Percentiles rank a stretch among this genome's conserved stretches.
These are phyloP conservation scores for Geotrichum macrosporum DNA, from an alignment of 1,139 yeast genomes.

Conservation along the genomic window DNA sequence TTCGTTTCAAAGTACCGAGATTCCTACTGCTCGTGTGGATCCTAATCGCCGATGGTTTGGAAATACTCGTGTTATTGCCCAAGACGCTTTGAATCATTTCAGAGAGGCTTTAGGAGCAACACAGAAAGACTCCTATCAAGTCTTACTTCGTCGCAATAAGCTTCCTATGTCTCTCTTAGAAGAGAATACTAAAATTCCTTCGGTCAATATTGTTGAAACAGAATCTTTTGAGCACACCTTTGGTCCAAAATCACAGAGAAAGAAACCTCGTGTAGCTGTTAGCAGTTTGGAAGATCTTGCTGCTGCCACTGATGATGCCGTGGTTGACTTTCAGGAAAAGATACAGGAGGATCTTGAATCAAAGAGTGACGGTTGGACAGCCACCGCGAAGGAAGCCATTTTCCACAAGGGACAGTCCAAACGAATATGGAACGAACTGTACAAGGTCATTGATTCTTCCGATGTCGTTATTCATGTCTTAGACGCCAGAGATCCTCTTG, in stretches of 20 bases:
- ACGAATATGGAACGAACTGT: conserved; percentile 96
- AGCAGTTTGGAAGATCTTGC: conserved; percentile 80
- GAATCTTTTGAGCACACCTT: conserved; percentile 79
- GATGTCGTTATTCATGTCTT: conserved; percentile 95
- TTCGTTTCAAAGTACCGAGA: conserved; percentile 76
- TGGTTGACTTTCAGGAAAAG: conserved; percentile 64
- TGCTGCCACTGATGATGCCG: conserved; percentile 54
- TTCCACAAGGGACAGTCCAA: conserved; percentile 96
- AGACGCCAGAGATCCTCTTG: conserved; percentile 96
- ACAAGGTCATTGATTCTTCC: conserved; percentile 94
- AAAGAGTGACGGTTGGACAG: conserved; percentile 62
- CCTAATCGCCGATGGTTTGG: conserved; percentile 98
- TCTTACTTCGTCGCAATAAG: conserved; percentile 80
- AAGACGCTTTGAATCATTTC: conserved; percentile 90
- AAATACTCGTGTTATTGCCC: conserved; percentile 94
- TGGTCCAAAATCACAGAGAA: conserved; percentile 94
- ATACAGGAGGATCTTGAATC: conserved; percentile 57
- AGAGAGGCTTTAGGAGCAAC: conserved; percentile 91
- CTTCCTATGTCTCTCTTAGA: conserved; percentile 93
- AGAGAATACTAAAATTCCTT: conserved; percentile 69
- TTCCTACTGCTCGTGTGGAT: conserved; percentile 89
- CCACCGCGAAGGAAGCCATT: conserved; percentile 91
- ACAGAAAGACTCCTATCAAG: conserved; percentile 81
- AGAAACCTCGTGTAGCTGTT: conserved; percentile 78
- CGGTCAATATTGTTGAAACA: conserved; percentile 77